Percentiles rank a stretch among this genome's conserved stretches.
Conservation (phyloP, 2,329 filamentous ascomycete species). For the Didymella keratinophila region DNA sequence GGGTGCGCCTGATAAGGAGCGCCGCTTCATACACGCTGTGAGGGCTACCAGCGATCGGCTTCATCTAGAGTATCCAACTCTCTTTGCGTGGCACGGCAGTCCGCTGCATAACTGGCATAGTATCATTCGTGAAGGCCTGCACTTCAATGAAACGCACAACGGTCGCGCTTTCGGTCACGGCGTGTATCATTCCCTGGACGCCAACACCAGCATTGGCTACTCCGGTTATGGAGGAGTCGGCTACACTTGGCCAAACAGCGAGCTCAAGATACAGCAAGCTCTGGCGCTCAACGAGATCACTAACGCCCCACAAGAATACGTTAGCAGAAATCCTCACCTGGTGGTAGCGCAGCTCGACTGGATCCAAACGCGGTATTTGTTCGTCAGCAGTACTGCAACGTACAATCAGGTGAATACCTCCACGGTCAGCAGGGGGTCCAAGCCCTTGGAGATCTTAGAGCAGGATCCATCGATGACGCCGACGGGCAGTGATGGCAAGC, state of each 20-base stretch:
- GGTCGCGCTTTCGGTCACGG: slow-evolving; percentile 80
- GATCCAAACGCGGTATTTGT: slow-evolving; percentile 89
- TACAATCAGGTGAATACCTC: neutral
- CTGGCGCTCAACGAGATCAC: slow-evolving; percentile 86
- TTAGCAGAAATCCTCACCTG: slow-evolving; percentile 64
- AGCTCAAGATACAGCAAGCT: slow-evolving; percentile 65
- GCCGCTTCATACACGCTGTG: slow-evolving; percentile 73
- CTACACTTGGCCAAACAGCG: slow-evolving; percentile 70
- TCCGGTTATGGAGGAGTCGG: slow-evolving; percentile 21
- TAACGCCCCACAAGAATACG: slow-evolving; percentile 72
- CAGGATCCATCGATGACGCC: slow-evolving; percentile 56
- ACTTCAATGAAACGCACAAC: slow-evolving; percentile 69
- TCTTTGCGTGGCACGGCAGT: slow-evolving; percentile 91
- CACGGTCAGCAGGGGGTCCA: slow-evolving; percentile 21
- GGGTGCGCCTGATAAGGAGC: slow-evolving; percentile 88
- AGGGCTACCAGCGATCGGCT: slow-evolving; percentile 54
- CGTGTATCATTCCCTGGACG: slow-evolving; percentile 76
- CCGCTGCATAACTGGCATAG: slow-evolving; percentile 82
- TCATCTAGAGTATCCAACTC: slow-evolving; percentile 65
- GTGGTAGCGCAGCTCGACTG: slow-evolving; percentile 81
- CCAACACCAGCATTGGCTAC: slow-evolving; percentile 66
- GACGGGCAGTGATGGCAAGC: slow-evolving; percentile 48
- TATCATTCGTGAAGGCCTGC: slow-evolving; percentile 82
- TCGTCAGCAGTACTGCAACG: slow-evolving; percentile 58
- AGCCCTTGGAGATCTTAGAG: slow-evolving; percentile 40